Evolutionary conservation across 352 stramenopile species (phyloP), one percentile per base, ranked within the genome.

Genomic region (Pythium pectinolyticum): DNA sequence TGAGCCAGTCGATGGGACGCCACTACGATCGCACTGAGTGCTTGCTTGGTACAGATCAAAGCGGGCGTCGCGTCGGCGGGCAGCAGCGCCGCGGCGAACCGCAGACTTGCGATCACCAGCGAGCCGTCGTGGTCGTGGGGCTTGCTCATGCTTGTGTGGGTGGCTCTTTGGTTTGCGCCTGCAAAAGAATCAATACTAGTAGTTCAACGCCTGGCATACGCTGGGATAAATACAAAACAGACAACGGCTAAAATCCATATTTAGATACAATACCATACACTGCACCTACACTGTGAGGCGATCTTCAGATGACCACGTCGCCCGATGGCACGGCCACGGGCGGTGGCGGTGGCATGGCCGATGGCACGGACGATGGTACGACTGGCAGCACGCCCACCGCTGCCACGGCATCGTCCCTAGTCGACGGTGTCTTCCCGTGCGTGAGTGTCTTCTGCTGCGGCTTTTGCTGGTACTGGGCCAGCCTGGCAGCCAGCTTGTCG

Each of bases 1-100:
- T 85, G 78, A 10, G 77, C 77, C n/a, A 74, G 73, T 1, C 74
- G 73, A 40, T 91, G 80, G 0, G 80, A 77, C 35, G 82, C 78
- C 3, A 89, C 52, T 7, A 91, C 80, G 34, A 89, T 84, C 3
- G 79, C 52, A 0, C 70, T 69, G 19, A 90, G 56, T 1, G 67
- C 57, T 2, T 67, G 27, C 59, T 90, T 89, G 14, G 76, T 84
- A 50, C 77, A 86, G 0, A 84, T 51, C 19, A 77, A 57, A 32
- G 56, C 61, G 2, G 69, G 55, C 0, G 53, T 66, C 6, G 52
- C 35, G 7, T 57, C 50, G 1, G 70, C 57, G 2, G 35, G 54
- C 0, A 88, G 63, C 17, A 88, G 53, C 28, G 67, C 58, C 3
- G 62, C 63, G 15, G 78, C 77, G 30, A 90, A 81, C 39, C 69